Conservation (phyloP, 306 rosid genomes). For the Vigna hirtella region DNA sequence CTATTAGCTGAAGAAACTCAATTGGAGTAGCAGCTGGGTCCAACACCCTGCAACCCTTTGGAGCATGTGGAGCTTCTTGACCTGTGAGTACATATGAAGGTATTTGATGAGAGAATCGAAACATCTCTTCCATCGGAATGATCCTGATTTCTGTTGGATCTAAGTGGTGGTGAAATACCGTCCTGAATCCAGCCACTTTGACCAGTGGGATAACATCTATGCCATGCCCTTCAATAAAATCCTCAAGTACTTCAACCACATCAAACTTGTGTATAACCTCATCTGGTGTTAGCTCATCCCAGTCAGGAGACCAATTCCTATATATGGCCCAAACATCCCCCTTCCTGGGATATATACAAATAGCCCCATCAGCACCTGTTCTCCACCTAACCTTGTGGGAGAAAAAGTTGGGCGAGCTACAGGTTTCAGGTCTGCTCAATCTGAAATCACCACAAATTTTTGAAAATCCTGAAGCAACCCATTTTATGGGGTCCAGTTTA, state of each 20-base stretch:
- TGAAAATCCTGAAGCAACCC: slow-evolving; percentile 75
- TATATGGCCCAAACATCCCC: slow-evolving; percentile 97
- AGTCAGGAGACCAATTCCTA: slow-evolving; percentile 83
- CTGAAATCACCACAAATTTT: slow-evolving; percentile 82
- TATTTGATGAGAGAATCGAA: slow-evolving; percentile 84
- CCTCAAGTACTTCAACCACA: slow-evolving; percentile 87
- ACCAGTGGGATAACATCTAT: slow-evolving; percentile 73
- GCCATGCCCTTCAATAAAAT: slow-evolving; percentile 69
- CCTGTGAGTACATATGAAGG: slow-evolving; percentile 78
- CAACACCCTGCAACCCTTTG: slow-evolving; percentile 90
- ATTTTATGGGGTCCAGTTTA: slow-evolving; percentile 66
- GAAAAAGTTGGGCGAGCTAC: slow-evolving; percentile 65
- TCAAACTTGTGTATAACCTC: slow-evolving; percentile 75
- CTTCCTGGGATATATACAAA: slow-evolving; percentile 74
- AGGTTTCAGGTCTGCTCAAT: slow-evolving; percentile 60
- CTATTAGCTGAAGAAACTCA: slow-evolving; percentile 72
- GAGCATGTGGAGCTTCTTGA: slow-evolving; percentile 77
- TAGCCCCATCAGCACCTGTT: slow-evolving; percentile 62
- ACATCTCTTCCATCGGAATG: slow-evolving; percentile 77
- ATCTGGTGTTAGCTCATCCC: slow-evolving; percentile 78
- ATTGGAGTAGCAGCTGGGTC: slow-evolving; percentile 89
- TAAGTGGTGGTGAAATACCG: slow-evolving; percentile 74
- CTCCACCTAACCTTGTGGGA: slow-evolving; percentile 86
- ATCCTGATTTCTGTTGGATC: slow-evolving; percentile 64
- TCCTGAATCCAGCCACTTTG: slow-evolving; percentile 90